Evolutionary conservation across 2,329 filamentous ascomycete genomes (phyloP), one percentile per base, ranked within the genome.

Genomic region (Ceratocystis smalleyi): DNA sequence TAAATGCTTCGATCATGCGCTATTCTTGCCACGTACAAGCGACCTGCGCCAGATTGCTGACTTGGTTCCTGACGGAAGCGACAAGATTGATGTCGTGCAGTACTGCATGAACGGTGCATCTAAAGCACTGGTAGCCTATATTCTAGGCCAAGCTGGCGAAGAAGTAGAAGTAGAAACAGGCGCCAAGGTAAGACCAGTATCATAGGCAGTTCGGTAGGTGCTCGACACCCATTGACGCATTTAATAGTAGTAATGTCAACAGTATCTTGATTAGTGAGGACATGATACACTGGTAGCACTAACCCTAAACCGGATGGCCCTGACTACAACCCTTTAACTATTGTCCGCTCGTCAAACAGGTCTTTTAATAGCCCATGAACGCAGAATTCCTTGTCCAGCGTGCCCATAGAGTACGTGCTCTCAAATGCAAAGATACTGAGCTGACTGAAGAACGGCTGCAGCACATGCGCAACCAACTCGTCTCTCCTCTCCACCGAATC

Each of bases 351-450:
- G 70, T 91, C 87, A 77, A 92, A 94, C 66, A 95, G 70, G 75
- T 95, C 89, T 71, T 76, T 82, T 71, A 95, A 72, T 67, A 95
- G 71, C 59, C 80, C 80, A 68, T 80, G 76, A 63, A 81, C 77
- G 70, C 88, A 91, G 8, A 78, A 78, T 62, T 84, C 81, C 69
- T 79, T 72, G 73, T 95, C 89, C 30, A 87, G 75, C 51, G 74
- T 74, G 43, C 84, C 85, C 84, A 96, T 91, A 17, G 87, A 84
- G 73, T 99, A 99, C 64, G 88, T 92, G 67, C 86, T 88, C 77
- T 99, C 94, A 75, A 96, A 99, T 0, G 89, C 87, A 72, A 86
- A 89, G 70, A 99, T 96, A 72, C 91, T 96, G 68, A 99, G 76
- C 72, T 95, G 88, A 15, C 87, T 87, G 71, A 97, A 90, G 75